A percentile compares a stretch with the other conserved stretches of the same genome.
These are phyloP conservation scores for Kwoniella botswanensis DNA, from an alignment of 768 basidiomycete species.

Conservation along the genomic window DNA sequence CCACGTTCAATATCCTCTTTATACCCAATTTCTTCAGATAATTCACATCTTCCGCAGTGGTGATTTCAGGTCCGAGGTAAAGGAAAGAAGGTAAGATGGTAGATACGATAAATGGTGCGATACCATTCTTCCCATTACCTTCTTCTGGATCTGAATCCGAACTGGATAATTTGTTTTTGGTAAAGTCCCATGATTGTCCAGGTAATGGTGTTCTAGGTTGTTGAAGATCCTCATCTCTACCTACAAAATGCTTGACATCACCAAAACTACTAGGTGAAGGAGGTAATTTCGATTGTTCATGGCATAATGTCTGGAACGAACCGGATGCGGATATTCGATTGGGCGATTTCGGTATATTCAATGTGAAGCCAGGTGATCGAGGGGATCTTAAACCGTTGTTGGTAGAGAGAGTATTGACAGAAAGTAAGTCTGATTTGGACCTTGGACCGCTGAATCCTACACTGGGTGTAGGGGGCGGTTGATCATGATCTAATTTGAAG, in stretches of 20 bases:
- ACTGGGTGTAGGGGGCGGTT: slow-evolving; percentile 21
- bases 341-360: slow-evolving; percentile 28
- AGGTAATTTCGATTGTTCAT: slow-evolving; percentile 40
- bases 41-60: slow-evolving; percentile 72
- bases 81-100: slow-evolving; percentile 90
- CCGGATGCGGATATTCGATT: not conserved
- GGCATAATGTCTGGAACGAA: slow-evolving; percentile 40
- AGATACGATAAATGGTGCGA: slow-evolving; percentile 72
- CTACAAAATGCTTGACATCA: slow-evolving; percentile 34
- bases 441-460: not conserved
- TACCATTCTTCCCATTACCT: slow-evolving; percentile 24
- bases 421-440: slow-evolving; percentile 5
- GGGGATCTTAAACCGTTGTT: not conserved
- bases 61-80: slow-evolving; percentile 87
- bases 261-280: slow-evolving; percentile 45
- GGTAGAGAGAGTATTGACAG: slow-evolving; percentile 7
- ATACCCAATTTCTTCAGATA: slow-evolving; percentile 77
- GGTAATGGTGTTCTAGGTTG: slow-evolving; percentile 4
- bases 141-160: slow-evolving; percentile 9
- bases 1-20: slow-evolving; percentile 86
- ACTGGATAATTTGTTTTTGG: not conserved
- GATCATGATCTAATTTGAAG: slow-evolving; percentile 22
- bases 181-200: slow-evolving; percentile 6
- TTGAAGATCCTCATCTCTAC: slow-evolving; percentile 35
- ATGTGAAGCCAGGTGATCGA: slow-evolving; percentile 19